Conservation (phyloP, 2,329 filamentous ascomycete genomes). For the Pyrenophora seminiperda region DNA sequence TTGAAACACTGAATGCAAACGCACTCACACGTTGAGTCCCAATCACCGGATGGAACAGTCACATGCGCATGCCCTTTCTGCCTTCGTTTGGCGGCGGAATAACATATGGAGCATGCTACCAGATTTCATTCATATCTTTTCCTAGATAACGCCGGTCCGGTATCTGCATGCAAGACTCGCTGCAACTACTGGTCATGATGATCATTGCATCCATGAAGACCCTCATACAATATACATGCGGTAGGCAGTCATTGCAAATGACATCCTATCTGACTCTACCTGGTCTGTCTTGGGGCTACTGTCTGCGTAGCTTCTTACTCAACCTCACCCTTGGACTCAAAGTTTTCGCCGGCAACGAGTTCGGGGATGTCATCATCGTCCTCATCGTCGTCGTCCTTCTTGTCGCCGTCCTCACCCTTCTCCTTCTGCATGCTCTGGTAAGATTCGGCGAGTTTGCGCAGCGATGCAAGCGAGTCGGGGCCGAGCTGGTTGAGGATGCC, state of each 20-base stretch:
- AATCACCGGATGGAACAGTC: background rate
- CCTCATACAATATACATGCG: conserved; percentile 31
- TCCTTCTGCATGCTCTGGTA: conserved; percentile 99
- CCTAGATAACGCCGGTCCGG: conserved; percentile 41
- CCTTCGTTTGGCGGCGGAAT: background rate
- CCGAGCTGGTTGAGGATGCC: conserved; percentile 99
- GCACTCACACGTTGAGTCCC: background rate
- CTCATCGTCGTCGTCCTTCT: conserved; percentile 66
- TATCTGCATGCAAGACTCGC: conserved; percentile 39
- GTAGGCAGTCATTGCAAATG: conserved; percentile 28
- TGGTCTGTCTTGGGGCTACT: conserved; percentile 19
- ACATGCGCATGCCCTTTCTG: background rate
- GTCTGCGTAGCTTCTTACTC: conserved; percentile 63
- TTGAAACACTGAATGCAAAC: background rate
- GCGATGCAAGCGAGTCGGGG: conserved; percentile 94
- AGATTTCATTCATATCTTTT: conserved; percentile 47
- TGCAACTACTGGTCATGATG: conserved; percentile 32
- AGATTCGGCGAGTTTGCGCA: conserved; percentile 98
- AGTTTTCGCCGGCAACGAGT: conserved; percentile 95
- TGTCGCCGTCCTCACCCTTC: conserved; percentile 75
- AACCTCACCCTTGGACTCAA: conserved; percentile 85
- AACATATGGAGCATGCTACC: conserved; percentile 28
- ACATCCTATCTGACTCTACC: conserved; percentile 26
- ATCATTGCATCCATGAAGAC: conserved; percentile 24
- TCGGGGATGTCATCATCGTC: conserved; percentile 92